phyloP scores from a whole-genome alignment of 164 flowering plant species.

The Kingdonia uniflora region DNA sequence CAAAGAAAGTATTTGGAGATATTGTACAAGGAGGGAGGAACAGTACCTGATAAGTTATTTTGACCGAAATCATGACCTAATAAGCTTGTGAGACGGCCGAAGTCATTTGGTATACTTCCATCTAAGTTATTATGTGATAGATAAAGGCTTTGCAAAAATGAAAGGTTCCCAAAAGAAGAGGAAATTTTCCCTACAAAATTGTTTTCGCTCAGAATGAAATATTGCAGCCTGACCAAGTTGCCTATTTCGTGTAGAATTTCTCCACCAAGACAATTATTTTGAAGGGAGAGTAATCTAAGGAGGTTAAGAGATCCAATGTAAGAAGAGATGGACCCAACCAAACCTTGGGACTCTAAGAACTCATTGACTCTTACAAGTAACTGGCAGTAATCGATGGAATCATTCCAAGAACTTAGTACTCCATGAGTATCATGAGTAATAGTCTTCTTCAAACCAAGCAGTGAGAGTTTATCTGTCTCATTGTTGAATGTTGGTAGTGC shows the following conservation, averaged over 20 bases:
- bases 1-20: too few species aligned
- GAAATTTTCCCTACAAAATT: slow-evolving; percentile 26
- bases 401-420: slow-evolving; percentile 2
- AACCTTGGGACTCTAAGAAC: neutral
- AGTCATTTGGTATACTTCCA: slow-evolving; percentile 17
- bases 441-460: too few species aligned
- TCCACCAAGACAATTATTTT: slow-evolving; percentile 11
- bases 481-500: too few species aligned
- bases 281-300: neutral
- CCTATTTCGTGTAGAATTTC: neutral
- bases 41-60: neutral
- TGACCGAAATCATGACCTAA: neutral
- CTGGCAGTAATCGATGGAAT: neutral
- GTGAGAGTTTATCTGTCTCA: too few species aligned
- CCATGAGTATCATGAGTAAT: slow-evolving; percentile 3
- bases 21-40: neutral
- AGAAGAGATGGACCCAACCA: slow-evolving; percentile 15
- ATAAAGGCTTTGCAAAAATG: slow-evolving; percentile 13
- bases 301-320: slow-evolving; percentile 14
- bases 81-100: slow-evolving; percentile 11
- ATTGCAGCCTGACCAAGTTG: too few species aligned
- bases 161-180: slow-evolving; percentile 25
- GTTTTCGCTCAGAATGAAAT: slow-evolving; percentile 8
- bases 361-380: neutral
- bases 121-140: slow-evolving; percentile 11